Evolutionary conservation across 768 basidiomycete species (phyloP).

Genomic region (Phanerochaete carnosa): DNA sequence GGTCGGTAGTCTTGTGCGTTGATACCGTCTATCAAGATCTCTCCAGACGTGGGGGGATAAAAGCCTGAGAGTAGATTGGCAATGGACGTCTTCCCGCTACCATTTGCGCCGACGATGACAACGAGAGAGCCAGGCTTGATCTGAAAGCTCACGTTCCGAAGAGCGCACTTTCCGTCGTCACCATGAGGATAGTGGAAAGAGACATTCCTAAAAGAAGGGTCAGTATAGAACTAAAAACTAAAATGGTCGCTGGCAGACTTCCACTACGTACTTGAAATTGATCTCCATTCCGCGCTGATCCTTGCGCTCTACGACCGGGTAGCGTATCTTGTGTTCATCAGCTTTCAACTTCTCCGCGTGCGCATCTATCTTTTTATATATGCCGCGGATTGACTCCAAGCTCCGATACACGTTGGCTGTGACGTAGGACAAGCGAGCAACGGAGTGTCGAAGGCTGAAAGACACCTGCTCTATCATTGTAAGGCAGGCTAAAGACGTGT

Average conservation of each 20-base stretch:
- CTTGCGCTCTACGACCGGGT: background rate
- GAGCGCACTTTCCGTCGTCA: conserved; percentile 30
- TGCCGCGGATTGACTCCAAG: background rate
- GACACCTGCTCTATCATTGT: conserved; percentile 1
- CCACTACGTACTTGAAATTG: conserved; percentile 1
- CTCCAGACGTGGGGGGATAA: conserved; percentile 21
- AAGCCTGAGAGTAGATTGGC: conserved; percentile 25
- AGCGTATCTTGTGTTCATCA: background rate
- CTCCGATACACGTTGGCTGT: background rate
- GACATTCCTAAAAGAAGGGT: background rate
- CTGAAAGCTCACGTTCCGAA: conserved; percentile 36
- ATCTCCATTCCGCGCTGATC: conserved; percentile 5
- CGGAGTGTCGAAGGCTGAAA: conserved; percentile 3
- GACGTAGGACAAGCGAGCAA: background rate
- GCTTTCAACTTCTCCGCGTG: background rate
- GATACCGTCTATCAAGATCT: conserved; percentile 35
- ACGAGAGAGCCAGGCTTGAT: conserved; percentile 44
- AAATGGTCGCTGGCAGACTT: too few relatives aligned
- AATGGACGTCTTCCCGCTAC: conserved; percentile 50
- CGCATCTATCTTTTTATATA: background rate
- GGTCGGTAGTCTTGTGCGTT: conserved; percentile 32
- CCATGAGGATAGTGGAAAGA: conserved; percentile 49
- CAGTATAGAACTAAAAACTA: too few relatives aligned
- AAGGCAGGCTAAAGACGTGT: background rate
- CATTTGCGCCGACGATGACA: conserved; percentile 57